These are phyloP conservation scores for Zizania latifolia DNA, from an alignment of 176 grass and related monocot species.

Conservation along the genomic window DNA sequence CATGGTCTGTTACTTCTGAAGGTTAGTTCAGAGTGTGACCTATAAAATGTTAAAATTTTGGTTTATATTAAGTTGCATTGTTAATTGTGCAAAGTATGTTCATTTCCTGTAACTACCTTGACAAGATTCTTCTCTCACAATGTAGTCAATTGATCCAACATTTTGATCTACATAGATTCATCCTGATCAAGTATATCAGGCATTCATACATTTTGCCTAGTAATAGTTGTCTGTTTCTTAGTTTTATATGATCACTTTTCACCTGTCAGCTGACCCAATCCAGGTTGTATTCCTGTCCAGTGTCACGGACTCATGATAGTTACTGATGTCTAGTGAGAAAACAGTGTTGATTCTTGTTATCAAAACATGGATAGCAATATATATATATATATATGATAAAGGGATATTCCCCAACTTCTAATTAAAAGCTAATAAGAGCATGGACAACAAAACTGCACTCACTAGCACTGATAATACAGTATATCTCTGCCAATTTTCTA, in stretches of 20 bases:
- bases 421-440: too few relatives aligned
- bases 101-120: not conserved
- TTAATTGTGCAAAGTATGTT: not conserved
- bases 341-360: too few relatives aligned
- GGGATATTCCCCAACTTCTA: too few relatives aligned
- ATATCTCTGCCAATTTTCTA: not conserved
- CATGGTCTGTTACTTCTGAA: not conserved
- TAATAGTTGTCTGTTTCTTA: not conserved
- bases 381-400: too few relatives aligned
- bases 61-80: not conserved
- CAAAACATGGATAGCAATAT: not conserved
- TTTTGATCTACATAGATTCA: not conserved
- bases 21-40: not conserved
- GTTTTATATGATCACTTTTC: not conserved
- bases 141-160: not conserved
- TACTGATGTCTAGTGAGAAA: too few relatives aligned
- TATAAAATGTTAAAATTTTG: not conserved
- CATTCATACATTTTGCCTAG: not conserved
- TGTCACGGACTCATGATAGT: too few relatives aligned
- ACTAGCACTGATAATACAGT: not conserved
- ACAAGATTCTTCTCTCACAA: constrained; percentile 12
- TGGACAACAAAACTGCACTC: not conserved
- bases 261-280: not conserved
- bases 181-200: not conserved
- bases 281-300: not conserved